phyloP scores from a whole-genome alignment of 208 protist species.

The Trypanosoma rangeli region DNA sequence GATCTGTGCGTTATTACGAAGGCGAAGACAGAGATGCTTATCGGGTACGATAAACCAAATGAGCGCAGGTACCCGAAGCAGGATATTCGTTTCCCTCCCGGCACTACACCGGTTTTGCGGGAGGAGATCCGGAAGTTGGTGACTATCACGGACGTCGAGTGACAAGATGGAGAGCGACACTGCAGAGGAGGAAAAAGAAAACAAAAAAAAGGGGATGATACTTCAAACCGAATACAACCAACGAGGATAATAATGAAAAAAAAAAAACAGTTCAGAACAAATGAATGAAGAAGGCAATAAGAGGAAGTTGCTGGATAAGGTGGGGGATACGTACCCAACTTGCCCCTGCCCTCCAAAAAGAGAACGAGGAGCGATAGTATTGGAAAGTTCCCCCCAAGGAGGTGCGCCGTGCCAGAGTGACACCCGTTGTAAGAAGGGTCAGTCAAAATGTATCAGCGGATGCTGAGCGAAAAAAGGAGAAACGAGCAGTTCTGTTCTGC shows the following conservation, averaged over 20 bases:
- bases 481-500: not conserved
- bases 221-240: not conserved
- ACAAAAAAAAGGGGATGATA: slow-evolving; percentile 4
- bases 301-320: not conserved
- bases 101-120: slow-evolving; percentile 70
- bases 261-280: slow-evolving; percentile 14
- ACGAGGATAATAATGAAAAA: slow-evolving; percentile 7
- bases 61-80: slow-evolving; percentile 80
- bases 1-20: slow-evolving; percentile 98
- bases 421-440: not conserved
- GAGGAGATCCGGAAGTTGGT: slow-evolving; percentile 85
- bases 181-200: slow-evolving; percentile 7
- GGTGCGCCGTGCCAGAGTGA: not conserved
- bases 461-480: not conserved
- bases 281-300: slow-evolving; percentile 7
- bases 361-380: not conserved
- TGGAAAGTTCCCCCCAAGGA: not conserved
- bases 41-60: slow-evolving; percentile 87
- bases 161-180: not conserved
- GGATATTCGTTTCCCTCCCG: slow-evolving; percentile 67
- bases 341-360: not conserved
- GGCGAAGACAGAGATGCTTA: slow-evolving; percentile 77
- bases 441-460: too few relatives aligned
- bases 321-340: not conserved
- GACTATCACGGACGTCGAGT: slow-evolving; percentile 66